Percentiles rank a stretch among this genome's conserved stretches.
These are phyloP conservation scores for Daldinia decipiens DNA, from an alignment of 495 filamentous ascomycete genomes.

Conservation along the genomic window DNA sequence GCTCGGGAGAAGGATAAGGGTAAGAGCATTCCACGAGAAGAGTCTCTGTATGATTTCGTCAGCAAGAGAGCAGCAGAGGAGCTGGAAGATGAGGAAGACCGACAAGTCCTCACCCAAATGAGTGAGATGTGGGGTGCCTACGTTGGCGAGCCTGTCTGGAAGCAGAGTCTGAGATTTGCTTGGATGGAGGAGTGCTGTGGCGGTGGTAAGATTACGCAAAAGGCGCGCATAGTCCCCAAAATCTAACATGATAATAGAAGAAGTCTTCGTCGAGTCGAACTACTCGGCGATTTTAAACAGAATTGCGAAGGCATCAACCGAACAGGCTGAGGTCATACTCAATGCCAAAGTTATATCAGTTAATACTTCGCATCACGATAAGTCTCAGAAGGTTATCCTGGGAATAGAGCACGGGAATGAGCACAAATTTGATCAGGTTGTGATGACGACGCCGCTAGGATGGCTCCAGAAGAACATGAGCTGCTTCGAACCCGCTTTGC, in stretches of 20 bases:
- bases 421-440: slow-evolving; percentile 71
- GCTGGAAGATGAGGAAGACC: slow-evolving; percentile 33
- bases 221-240: not conserved
- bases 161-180: slow-evolving; percentile 78
- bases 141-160: slow-evolving; percentile 71
- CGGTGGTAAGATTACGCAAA: slow-evolving; percentile 62
- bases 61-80: slow-evolving; percentile 51
- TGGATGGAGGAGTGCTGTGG: slow-evolving; percentile 80
- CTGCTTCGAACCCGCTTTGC: slow-evolving; percentile 69
- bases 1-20: slow-evolving; percentile 46
- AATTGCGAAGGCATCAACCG: slow-evolving; percentile 62
- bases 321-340: slow-evolving; percentile 64
- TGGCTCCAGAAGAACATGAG: slow-evolving; percentile 73
- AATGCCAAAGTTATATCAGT: slow-evolving; percentile 64
- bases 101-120: slow-evolving; percentile 56
- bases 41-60: slow-evolving; percentile 75
- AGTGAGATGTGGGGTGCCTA: slow-evolving; percentile 77
- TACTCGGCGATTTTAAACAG: slow-evolving; percentile 70
- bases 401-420: slow-evolving; percentile 47
- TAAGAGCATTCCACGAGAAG: slow-evolving; percentile 64
- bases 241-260: slow-evolving; percentile 53
- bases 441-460: slow-evolving; percentile 75
- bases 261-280: slow-evolving; percentile 77
- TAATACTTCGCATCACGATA: slow-evolving; percentile 21
- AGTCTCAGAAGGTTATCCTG: slow-evolving; percentile 52